Evolutionary conservation across 75 land plant genomes (phyloP), one percentile per base, ranked within the genome.

Genomic region (Picea sitchensis): DNA sequence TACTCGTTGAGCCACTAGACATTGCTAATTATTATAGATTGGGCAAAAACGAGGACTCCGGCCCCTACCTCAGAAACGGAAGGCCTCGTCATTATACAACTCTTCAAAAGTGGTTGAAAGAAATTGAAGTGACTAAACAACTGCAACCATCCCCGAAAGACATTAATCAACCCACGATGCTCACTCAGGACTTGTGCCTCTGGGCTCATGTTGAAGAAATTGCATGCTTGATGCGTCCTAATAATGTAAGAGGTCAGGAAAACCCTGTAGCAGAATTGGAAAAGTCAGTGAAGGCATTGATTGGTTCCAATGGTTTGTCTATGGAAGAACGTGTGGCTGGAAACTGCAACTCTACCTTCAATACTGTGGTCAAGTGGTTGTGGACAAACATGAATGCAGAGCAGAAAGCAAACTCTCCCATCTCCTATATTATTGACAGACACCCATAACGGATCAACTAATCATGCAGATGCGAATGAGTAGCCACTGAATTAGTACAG

Each of bases 11-110:
- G 83, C 94, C 90, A 63, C 75, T 92, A 6, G 94, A 92, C 80
- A 88, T 92, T 5, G 92, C 94, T 14, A 90, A 92, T 78, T 92
- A 88, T 81, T 92, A 92, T 54, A 76, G 92, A 4, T 87, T 84
- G 51, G 67, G 65, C 0, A 86, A 85, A 81, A 87, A 89, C 44
- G 90, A 88, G 34, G 92, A 90, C 76, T 83, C 94, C 3, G 94
- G 94, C 14, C 82, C 87, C 5, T 90, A 90, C 73, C 36, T 83
- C 82, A 44, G 0, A 13, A 81, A 69, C 17, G 92, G 84, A 1
- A 81, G 94, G 75, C 94, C 94, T 8, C 80, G 62, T 36, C 81
- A 89, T 1, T 92, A 92, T 58, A 89, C 59, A 61, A 73, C 14
- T 68, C 75, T 83, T 17, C 84, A 89, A 57, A 81, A 80, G 77